Conservation (phyloP, 495 filamentous ascomycete genomes). For the Neohortaea acidophila region DNA sequence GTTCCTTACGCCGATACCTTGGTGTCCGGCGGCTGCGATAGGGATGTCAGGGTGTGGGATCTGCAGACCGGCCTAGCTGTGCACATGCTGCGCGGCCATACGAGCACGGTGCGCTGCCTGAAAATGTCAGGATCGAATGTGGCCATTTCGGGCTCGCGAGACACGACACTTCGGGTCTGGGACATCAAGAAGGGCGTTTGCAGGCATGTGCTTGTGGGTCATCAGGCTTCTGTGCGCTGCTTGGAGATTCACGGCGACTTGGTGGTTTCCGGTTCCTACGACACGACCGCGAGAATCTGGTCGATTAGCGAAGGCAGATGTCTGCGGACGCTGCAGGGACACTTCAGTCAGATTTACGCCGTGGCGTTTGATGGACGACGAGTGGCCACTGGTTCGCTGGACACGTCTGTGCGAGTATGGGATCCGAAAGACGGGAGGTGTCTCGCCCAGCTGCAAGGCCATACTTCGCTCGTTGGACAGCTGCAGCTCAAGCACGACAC, state of each 20-base stretch:
- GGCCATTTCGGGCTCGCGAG: slow-evolving; percentile 88
- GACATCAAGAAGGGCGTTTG: slow-evolving; percentile 77
- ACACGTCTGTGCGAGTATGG: slow-evolving; percentile 95
- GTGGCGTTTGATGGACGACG: slow-evolving; percentile 88
- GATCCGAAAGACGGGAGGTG: slow-evolving; percentile 76
- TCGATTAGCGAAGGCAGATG: slow-evolving; percentile 89
- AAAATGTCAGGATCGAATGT: slow-evolving; percentile 93
- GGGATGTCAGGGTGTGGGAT: slow-evolving; percentile 95
- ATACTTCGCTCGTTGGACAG: slow-evolving; percentile 94
- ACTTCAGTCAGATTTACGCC: slow-evolving; percentile 98
- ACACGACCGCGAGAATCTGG: slow-evolving; percentile 94
- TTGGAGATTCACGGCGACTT: slow-evolving; percentile 90
- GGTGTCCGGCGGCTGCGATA: slow-evolving; percentile 91
- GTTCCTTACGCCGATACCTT: slow-evolving; percentile 93
- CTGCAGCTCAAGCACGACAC: slow-evolving; percentile 88
- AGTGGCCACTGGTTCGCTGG: slow-evolving; percentile 91
- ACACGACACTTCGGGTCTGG: slow-evolving; percentile 91
- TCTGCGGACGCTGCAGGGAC: slow-evolving; percentile 73
- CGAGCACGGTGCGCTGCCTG: slow-evolving; percentile 87
- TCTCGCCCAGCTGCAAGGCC: slow-evolving; percentile 86
- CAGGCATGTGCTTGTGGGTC: slow-evolving; percentile 81
- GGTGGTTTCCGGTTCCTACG: slow-evolving; percentile 92
- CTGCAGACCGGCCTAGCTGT: slow-evolving; percentile 60
- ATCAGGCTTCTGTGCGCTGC: slow-evolving; percentile 92
- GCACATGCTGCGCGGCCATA: slow-evolving; percentile 84